These are phyloP conservation scores for Rhipidocladum racemiflorum DNA, from an alignment of 176 grass and related monocot genomes.

Conservation along the genomic window DNA sequence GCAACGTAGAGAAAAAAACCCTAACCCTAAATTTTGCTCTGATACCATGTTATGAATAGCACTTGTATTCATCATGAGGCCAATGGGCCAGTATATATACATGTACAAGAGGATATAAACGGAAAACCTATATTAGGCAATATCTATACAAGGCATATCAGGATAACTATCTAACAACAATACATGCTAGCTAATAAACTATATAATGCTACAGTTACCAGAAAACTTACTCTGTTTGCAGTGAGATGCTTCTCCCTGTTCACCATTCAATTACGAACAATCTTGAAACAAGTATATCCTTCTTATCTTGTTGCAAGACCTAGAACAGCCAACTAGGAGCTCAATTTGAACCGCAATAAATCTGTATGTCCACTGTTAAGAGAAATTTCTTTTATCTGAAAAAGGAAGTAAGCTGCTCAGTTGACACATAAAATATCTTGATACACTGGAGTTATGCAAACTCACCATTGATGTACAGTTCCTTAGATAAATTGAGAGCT, in stretches of 20 bases:
- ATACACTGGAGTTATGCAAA: not conserved
- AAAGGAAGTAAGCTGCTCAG: not conserved
- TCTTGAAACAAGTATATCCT: not conserved
- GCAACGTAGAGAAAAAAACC: too few species aligned
- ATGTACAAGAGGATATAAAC: too few species aligned
- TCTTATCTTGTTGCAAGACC: not conserved
- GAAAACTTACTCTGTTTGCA: slow-evolving; percentile 3
- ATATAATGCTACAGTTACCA: not conserved
- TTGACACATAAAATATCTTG: not conserved
- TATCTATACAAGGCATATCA: too few species aligned
- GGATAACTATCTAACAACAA: too few species aligned
- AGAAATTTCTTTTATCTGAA: not conserved
- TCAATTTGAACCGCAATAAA: not conserved
- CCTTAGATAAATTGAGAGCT: not conserved
- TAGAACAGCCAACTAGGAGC: not conserved
- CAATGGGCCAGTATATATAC: too few species aligned
- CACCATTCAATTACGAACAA: not conserved
- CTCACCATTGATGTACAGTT: not conserved
- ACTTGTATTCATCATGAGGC: too few species aligned
- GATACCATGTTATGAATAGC: too few species aligned
- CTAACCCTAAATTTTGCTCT: too few species aligned
- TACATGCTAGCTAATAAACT: not conserved
- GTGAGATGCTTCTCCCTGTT: not conserved
- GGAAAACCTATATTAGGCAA: too few species aligned
- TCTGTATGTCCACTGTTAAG: not conserved